Base-by-base conservation (phyloP, 768 basidiomycete species). In the Termitomyces sp. region DNA sequence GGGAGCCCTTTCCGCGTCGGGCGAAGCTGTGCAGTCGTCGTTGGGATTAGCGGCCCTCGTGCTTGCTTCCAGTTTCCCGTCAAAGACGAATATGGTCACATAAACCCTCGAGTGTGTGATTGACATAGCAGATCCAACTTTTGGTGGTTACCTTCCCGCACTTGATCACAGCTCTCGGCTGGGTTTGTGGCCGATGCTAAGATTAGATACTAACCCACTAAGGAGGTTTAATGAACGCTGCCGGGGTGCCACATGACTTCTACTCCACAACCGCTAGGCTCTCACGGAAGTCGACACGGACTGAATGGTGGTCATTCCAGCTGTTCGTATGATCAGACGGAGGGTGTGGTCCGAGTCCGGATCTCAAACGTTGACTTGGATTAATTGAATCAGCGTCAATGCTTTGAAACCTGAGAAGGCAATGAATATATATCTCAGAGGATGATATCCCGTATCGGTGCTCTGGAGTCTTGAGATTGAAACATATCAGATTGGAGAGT, bases 231-330 rank as follows among this genome's bases (percentile, higher is more conserved):
- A 18, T 40, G 51, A 22, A 50, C 8, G 18, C 20, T 41, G 40
- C 40, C 40, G 4, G 40, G 40, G n/a, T 41, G 8, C 44, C 59
- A n/a, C 43, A 56, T 60, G 59, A 52, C 41, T 44, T 55, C 13
- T 9, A 28, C 49, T 47, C 40, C 40, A 41, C 40, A 41, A 41
- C 9, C 10, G 5, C 40, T 41, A 20, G 40, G n/a, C n/a, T 41
- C 40, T 41, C 38, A 40, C 38, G 38, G 16, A 20, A 20, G n/a
- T 10, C 8, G 9, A 20, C 40, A 41, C 8, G 40, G 40, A 41
- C 9, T 41, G n/a, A 41, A 41, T 41, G n/a, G n/a, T 18, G 24
- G 49, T 49, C 9, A 35, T 5, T 24, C 16, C 43, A 24, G 6
- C 16, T 49, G 20, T 11, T 26, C 52, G n/a, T 40, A 18, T 30